Evolutionary conservation across 306 rosid genomes (phyloP).

Genomic region (Vigna mungo): DNA sequence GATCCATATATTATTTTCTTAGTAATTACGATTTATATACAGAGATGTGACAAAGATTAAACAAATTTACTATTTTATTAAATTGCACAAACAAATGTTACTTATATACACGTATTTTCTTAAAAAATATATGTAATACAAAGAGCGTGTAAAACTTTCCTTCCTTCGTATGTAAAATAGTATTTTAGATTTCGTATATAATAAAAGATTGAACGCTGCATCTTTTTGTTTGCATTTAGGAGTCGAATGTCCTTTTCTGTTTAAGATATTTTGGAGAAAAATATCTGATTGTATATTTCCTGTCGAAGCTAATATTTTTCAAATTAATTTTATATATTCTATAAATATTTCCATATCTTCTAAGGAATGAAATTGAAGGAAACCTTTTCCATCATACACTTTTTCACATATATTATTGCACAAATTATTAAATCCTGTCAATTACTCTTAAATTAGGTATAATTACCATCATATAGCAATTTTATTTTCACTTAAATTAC

Average conservation of each 20-base stretch:
- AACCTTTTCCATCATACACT: neutral
- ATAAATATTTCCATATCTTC: neutral
- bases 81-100: no score
- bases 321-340: neutral
- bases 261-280: slow-evolving; percentile 41
- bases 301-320: neutral
- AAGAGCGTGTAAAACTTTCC: neutral
- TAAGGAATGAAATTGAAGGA: neutral
- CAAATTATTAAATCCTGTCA: neutral
- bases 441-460: neutral
- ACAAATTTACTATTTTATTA: no score
- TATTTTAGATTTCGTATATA: no score
- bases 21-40: no score
- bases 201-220: slow-evolving; percentile 9
- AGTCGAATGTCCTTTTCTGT: slow-evolving; percentile 37
- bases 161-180: neutral
- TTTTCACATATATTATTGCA: neutral
- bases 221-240: slow-evolving; percentile 30
- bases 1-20: no score
- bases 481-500: neutral
- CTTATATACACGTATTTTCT: no score
- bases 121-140: no score
- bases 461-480: neutral
- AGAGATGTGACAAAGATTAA: no score
- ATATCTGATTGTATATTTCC: slow-evolving; percentile 36